Evolutionary conservation across 2,329 filamentous ascomycete genomes (phyloP).

Genomic region (Ascochyta fabae): DNA sequence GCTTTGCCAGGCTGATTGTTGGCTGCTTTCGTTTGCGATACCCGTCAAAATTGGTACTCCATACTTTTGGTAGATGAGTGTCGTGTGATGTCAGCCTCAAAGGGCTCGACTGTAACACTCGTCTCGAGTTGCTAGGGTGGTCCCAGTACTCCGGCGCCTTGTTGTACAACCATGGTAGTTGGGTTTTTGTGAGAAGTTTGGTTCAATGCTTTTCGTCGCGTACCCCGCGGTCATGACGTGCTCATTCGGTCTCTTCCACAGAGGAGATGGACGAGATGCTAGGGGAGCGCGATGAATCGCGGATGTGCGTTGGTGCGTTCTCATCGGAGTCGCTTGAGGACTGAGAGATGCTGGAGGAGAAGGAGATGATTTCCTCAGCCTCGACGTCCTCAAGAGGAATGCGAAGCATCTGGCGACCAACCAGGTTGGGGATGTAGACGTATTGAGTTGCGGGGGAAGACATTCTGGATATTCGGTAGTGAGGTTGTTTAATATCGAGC

Average conservation of each 20-base stretch:
- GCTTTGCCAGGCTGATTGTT: slow-evolving; percentile 6
- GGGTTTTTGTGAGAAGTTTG: neutral
- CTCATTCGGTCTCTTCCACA: slow-evolving; percentile 26
- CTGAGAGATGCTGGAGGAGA: slow-evolving; percentile 20
- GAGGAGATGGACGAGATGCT: slow-evolving; percentile 35
- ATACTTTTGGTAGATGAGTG: slow-evolving; percentile 5
- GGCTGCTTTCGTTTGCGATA: slow-evolving; percentile 10
- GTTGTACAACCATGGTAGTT: slow-evolving; percentile 8
- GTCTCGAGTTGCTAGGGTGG: slow-evolving; percentile 7
- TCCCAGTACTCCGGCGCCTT: slow-evolving; percentile 14
- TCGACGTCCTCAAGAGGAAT: slow-evolving; percentile 39
- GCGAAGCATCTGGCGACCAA: slow-evolving; percentile 47
- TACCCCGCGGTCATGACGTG: slow-evolving; percentile 4
- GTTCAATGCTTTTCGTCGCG: slow-evolving; percentile 8
- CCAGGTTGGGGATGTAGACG: slow-evolving; percentile 50
- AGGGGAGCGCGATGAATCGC: slow-evolving; percentile 35
- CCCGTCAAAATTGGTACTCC: slow-evolving; percentile 1
- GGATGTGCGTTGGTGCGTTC: slow-evolving; percentile 23
- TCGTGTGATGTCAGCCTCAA: slow-evolving; percentile 4
- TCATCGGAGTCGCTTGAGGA: slow-evolving; percentile 22
- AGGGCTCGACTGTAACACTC: neutral
- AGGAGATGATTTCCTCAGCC: slow-evolving; percentile 23
- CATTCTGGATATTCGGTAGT: slow-evolving; percentile 28
- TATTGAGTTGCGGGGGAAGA: slow-evolving; percentile 41
- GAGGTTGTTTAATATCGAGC: slow-evolving; percentile 5